These are phyloP conservation scores for Cladophialophora chaetospira DNA, from an alignment of 2,329 filamentous ascomycete species.

Conservation along the genomic window DNA sequence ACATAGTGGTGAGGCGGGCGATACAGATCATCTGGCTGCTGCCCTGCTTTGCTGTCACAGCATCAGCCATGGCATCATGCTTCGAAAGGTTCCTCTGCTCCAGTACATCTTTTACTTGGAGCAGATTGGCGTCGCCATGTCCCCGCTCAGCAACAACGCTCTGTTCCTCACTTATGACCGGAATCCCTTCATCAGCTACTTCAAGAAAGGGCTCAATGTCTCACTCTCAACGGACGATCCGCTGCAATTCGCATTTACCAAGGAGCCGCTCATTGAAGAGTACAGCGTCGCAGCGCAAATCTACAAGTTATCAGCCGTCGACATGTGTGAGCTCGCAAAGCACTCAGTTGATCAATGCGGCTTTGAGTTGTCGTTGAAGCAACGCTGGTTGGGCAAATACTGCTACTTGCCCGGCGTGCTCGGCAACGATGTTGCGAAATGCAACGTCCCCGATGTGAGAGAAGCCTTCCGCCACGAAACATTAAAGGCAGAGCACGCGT, in stretches of 20 bases:
- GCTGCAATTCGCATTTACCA: slow-evolving; percentile 96
- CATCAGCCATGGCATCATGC: slow-evolving; percentile 89
- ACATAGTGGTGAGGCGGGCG: slow-evolving; percentile 94
- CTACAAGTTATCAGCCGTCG: slow-evolving; percentile 93
- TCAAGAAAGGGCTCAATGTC: slow-evolving; percentile 90
- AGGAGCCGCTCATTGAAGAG: slow-evolving; percentile 96
- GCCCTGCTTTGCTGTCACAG: slow-evolving; percentile 92
- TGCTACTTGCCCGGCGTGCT: slow-evolving; percentile 76
- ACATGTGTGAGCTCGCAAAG: slow-evolving; percentile 98
- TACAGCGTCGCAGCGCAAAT: slow-evolving; percentile 98
- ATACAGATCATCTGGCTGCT: slow-evolving; percentile 92
- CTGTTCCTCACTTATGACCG: slow-evolving; percentile 95
- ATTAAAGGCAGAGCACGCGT: slow-evolving; percentile 75
- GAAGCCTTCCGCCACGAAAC: slow-evolving; percentile 90
- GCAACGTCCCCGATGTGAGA: slow-evolving; percentile 90
- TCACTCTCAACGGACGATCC: slow-evolving; percentile 96
- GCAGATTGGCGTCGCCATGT: slow-evolving; percentile 98
- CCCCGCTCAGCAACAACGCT: slow-evolving; percentile 96
- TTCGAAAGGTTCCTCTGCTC: slow-evolving; percentile 89
- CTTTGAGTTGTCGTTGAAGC: slow-evolving; percentile 85
- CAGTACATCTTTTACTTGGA: slow-evolving; percentile 98
- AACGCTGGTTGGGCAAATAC: slow-evolving; percentile 82
- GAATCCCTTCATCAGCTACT: slow-evolving; percentile 95
- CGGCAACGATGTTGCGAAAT: slow-evolving; percentile 93
- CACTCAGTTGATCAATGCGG: slow-evolving; percentile 94